Conservation (phyloP, 2,329 filamentous ascomycete species). For the Cercospora berteroae region DNA sequence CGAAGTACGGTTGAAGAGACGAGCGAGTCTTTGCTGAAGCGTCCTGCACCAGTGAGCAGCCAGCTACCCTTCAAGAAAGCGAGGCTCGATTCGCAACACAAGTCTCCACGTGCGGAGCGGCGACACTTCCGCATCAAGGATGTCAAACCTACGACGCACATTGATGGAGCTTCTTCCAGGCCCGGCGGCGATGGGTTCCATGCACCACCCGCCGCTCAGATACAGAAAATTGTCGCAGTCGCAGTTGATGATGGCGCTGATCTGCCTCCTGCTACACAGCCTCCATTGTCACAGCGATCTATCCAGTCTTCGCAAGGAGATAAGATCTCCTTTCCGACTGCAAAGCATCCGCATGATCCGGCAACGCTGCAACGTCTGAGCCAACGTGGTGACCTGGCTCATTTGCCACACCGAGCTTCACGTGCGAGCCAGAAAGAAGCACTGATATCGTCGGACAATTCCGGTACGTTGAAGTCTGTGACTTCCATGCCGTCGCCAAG, state of each 20-base stretch:
- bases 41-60: conserved; percentile 19
- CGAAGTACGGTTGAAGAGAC: conserved; percentile 9
- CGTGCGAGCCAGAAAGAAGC: conserved; percentile 12
- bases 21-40: conserved; percentile 21
- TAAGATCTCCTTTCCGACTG: conserved; percentile 66
- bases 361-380: conserved; percentile 64
- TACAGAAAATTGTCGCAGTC: neutral
- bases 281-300: conserved; percentile 30
- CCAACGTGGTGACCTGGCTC: conserved; percentile 52
- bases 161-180: conserved; percentile 2
- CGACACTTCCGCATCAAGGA: conserved; percentile 33
- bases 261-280: conserved; percentile 21
- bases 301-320: conserved; percentile 43
- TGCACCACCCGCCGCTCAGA: conserved; percentile 19
- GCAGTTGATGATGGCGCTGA: neutral
- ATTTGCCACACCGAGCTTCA: conserved; percentile 17
- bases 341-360: conserved; percentile 71
- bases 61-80: conserved; percentile 29
- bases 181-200: conserved; percentile 16
- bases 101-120: conserved; percentile 17
- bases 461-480: neutral
- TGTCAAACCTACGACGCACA: conserved; percentile 13
- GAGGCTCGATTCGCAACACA: conserved; percentile 14
- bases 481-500: neutral
- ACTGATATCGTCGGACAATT: neutral